Evolutionary conservation across 768 basidiomycete species (phyloP), one percentile per base, ranked within the genome.

Genomic region (Suillus fuscotomentosus): DNA sequence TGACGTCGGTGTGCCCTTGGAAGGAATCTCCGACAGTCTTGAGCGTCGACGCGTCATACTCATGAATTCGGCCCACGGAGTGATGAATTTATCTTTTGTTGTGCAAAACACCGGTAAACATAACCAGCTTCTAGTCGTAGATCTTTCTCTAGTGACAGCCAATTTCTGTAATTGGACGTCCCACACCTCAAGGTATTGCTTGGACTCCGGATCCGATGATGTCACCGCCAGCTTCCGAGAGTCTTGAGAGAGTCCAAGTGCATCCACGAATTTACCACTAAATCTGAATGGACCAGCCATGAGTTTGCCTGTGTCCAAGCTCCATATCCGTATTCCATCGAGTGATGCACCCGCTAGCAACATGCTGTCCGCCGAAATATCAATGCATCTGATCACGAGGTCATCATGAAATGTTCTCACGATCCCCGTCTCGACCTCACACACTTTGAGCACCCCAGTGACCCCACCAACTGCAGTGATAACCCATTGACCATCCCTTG

Each of bases 271-370:
- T 31, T 3, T 1, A 20, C 9, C 43, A 45, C 9, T 17, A 9
- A 0, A 45, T n/a, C n/a, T n/a, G 20, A 47, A 47, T 47, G 45
- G 45, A 47, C n/a, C 45, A 11, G 45, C 42, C 42, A 43, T 8
- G 8, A 43, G 17, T 20, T 45, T 10, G 10, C 43, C 45, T 11
- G 45, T 47, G n/a, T 47, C n/a, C 45, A 47, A 47, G 45, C n/a
- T 47, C 45, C 45, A 47, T 47, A n/a, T n/a, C n/a, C 1, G n/a
- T 8, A 2, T 10, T 0, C 9, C 1, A n/a, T n/a, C n/a, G 1
- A 3, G 0, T 3, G n/a, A 47, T 0, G 0, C n/a, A n/a, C 10
- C 45, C 45, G 45, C n/a, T n/a, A 47, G 3, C 10, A 47, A 3
- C n/a, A 4, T 47, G n/a, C n/a, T 47, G n/a, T 47, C 45, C 10